Percentiles rank a stretch among this genome's conserved stretches.
Conservation (phyloP, 2,329 filamentous ascomycete species). For the Cadophora sp. region DNA sequence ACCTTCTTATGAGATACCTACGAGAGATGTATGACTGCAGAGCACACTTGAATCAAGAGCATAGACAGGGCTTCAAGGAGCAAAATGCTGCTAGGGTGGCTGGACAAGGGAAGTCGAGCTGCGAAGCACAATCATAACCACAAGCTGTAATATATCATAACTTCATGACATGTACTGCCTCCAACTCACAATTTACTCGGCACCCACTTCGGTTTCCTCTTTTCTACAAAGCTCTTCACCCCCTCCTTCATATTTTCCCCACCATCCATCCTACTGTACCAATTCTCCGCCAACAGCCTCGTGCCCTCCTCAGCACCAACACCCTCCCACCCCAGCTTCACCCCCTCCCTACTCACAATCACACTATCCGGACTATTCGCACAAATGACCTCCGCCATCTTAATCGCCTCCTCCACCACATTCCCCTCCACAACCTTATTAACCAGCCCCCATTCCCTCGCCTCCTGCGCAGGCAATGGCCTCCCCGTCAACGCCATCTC, state of each 20-base stretch:
- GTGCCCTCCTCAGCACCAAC: constrained; percentile 67
- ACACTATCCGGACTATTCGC: constrained; percentile 77
- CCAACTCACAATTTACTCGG: constrained; percentile 61
- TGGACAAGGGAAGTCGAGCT: neutral
- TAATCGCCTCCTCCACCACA: constrained; percentile 64
- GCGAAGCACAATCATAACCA: neutral
- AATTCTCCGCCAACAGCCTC: constrained; percentile 59
- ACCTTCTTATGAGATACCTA: neutral
- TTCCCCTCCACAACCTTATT: constrained; percentile 64
- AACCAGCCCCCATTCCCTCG: constrained; percentile 71
- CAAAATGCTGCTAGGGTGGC: neutral
- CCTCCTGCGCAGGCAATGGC: constrained; percentile 63
- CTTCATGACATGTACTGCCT: too few species aligned
- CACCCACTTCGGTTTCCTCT: constrained; percentile 71
- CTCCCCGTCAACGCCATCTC: constrained; percentile 74
- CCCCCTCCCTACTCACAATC: constrained; percentile 73
- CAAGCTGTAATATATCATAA: too few species aligned
- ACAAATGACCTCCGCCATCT: constrained; percentile 66
- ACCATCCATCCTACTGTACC: constrained; percentile 64
- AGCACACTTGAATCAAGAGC: neutral
- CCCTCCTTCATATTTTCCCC: constrained; percentile 80
- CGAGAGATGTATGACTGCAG: neutral
- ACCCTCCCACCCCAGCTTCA: constrained; percentile 76
- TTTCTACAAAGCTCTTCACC: constrained; percentile 77
- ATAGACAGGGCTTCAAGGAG: neutral